Base-by-base conservation (phyloP, 2,329 filamentous ascomycete genomes). In the Fusarium devonianum region DNA sequence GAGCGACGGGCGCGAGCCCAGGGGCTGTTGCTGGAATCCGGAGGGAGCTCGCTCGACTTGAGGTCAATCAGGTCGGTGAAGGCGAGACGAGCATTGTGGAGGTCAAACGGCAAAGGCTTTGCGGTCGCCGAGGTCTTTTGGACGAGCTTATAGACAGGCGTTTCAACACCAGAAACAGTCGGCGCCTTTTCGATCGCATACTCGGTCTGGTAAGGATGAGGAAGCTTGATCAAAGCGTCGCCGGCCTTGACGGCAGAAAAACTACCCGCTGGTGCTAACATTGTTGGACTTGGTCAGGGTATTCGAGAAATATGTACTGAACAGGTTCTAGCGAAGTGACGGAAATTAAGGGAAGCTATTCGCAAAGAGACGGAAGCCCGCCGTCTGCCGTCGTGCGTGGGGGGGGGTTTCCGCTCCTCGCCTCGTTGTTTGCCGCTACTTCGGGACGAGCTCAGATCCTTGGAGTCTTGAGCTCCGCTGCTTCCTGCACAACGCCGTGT, bases 1-100 rank as follows among this genome's bases (percentile, higher is more conserved):
- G 78, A 79, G 49, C 80, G 76, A 25, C 79, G 72, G n/a, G 80
- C 76, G n/a, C 80, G 73, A 5, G 76, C 80, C 80, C 80, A 83
- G 37, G 78, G 69, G 34, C 78, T 80, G 68, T 83, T 83, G 69
- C 82, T 79, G 48, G 78, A 79, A 33, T 72, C 70, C 26, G 76
- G 65, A 4, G 78, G 78, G 12, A 77, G 69, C 59, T 79, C 75
- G 65, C 74, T 78, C 10, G 76, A 79, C 61, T 78, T 79, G 43
- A 78, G 74, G 55, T 74, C 70, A 25, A 71, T 60, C 25, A 76
- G 77, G 51, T 78, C 74, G 18, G 75, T 72, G 65, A 80, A 78
- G 68, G 67, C 70, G 52, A 80, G 64, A 11, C 62, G 50, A 40
- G 69, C 60, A 56, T 67, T 71, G 64, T 67, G 61, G 33, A 73